Evolutionary conservation across 495 filamentous ascomycete species (phyloP).

Genomic region (Aspergillus affinis): DNA sequence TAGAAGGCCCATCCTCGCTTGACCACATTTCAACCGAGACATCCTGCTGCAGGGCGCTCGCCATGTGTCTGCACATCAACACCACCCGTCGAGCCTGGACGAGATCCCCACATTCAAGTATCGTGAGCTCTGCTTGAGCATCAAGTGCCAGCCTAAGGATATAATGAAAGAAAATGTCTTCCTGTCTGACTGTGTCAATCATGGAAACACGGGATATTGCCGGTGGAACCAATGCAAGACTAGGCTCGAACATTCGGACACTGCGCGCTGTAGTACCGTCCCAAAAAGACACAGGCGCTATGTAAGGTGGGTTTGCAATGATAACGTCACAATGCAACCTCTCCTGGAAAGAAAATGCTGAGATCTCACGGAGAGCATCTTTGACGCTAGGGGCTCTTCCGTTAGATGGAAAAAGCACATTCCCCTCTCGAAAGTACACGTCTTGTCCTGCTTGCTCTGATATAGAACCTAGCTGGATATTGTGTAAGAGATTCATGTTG

Average conservation of each 20-base stretch:
- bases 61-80: slow-evolving; percentile 18
- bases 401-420: slow-evolving; percentile 50
- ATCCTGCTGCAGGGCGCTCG: background rate
- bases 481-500: slow-evolving; percentile 56
- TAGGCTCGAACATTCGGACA: slow-evolving; percentile 79
- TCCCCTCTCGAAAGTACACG: slow-evolving; percentile 50
- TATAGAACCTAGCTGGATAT: slow-evolving; percentile 35
- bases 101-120: slow-evolving; percentile 41
- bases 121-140: slow-evolving; percentile 25
- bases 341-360: slow-evolving; percentile 3
- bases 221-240: slow-evolving; percentile 71
- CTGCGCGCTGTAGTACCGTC: slow-evolving; percentile 61
- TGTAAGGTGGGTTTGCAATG: slow-evolving; percentile 88
- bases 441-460: slow-evolving; percentile 28
- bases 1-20: background rate
- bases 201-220: background rate
- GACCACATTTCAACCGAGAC: background rate
- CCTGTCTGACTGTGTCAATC: slow-evolving; percentile 12
- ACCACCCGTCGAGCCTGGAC: slow-evolving; percentile 36
- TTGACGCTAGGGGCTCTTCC: slow-evolving; percentile 12
- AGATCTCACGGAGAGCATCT: slow-evolving; percentile 9
- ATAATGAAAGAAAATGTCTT: slow-evolving; percentile 42
- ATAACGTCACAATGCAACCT: slow-evolving; percentile 61
- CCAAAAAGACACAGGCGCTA: slow-evolving; percentile 60
- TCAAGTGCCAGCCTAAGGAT: slow-evolving; percentile 28